A percentile compares a stretch with the other conserved stretches of the same genome.
Conservation (phyloP, 2,329 filamentous ascomycete species). For the Ascochyta koolunga region DNA sequence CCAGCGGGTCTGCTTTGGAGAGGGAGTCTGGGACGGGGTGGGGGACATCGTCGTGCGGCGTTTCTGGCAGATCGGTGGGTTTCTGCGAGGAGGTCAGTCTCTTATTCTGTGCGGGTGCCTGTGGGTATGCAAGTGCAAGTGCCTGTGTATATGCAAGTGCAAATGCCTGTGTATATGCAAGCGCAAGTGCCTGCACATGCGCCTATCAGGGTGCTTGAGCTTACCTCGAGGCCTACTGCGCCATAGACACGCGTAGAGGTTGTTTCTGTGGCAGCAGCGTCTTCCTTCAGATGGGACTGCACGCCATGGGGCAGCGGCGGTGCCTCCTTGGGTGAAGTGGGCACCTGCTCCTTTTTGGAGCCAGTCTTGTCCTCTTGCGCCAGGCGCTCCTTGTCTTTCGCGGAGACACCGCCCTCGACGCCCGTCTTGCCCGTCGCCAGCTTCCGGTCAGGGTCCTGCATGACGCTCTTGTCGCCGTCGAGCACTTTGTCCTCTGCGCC, state of each 20-base stretch:
- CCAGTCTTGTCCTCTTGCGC: conserved; percentile 69
- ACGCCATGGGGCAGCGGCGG: conserved; percentile 83
- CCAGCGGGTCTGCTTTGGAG: conserved; percentile 65
- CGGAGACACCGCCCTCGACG: conserved; percentile 86
- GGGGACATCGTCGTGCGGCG: conserved; percentile 71
- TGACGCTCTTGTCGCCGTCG: conserved; percentile 74
- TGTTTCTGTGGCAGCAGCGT: conserved; percentile 15
- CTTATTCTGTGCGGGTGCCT: neutral
- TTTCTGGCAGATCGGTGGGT: conserved; percentile 79
- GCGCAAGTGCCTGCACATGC: no score
- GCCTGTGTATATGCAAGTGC: no score
- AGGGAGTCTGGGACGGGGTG: conserved; percentile 70
- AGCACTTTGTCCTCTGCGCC: conserved; percentile 53
- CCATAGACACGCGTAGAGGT: conserved; percentile 33
- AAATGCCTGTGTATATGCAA: no score
- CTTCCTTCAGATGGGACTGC: conserved; percentile 63
- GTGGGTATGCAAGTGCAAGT: no score
- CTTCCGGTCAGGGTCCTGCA: conserved; percentile 83
- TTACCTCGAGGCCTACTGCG: conserved; percentile 48
- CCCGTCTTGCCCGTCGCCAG: conserved; percentile 85
- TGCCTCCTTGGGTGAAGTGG: conserved; percentile 83
- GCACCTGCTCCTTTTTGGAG: conserved; percentile 73
- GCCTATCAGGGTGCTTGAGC: conserved; percentile 5
- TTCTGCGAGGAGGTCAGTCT: conserved; percentile 60
- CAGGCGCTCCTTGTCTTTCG: conserved; percentile 80